Base-by-base conservation (phyloP, 2,329 filamentous ascomycete genomes). In the Phoma sp. region DNA sequence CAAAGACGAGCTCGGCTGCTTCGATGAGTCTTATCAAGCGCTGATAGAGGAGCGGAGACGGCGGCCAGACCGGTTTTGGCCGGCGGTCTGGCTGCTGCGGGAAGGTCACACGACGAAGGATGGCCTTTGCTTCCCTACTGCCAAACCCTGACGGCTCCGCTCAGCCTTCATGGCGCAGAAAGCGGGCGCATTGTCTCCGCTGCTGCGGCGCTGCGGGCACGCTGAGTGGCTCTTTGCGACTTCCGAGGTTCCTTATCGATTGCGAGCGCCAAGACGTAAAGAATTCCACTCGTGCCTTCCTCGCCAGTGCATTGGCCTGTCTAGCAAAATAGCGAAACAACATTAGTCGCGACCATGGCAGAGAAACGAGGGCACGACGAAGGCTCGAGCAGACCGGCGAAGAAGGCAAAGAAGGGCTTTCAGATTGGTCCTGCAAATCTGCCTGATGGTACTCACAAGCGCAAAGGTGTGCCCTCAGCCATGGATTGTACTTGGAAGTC, bases 361-460 rank as follows among this genome's bases (percentile, higher is more conserved):
- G 69, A 80, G 18, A 89, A 87, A 72, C 77, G 85, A 58, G 69
- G 81, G n/a, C 78, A 75, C 27, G 83, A 86, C 47, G 75, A 78
- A 55, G 68, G 74, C 33, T 79, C 61, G 38, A 54, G 47, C 47
- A 57, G 45, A 29, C 44, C 58, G 11, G 53, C 52, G 8, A 82
- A 84, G 68, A 84, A 82, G 59, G 67, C 70, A 59, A 83, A 78
- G 61, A 88, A 89, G 64, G 91, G 90, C 45, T 97, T 98, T 78
- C 84, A 84, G 36, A 89, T 97, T 52, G 93, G 93, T 0, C 93
- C 93, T 27, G 89, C 89, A 33, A 96, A 97, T 73, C 81, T 98
- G 24, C 93, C 93, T 36, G 93, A 97, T 73, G 93, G 93, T 50
- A 88, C 89, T 22, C 91, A 95, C 83, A 86, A 86, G 68, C 87